These are phyloP conservation scores for Stentor roeselii DNA, from an alignment of 73 alveolate genomes.

Conservation along the genomic window DNA sequence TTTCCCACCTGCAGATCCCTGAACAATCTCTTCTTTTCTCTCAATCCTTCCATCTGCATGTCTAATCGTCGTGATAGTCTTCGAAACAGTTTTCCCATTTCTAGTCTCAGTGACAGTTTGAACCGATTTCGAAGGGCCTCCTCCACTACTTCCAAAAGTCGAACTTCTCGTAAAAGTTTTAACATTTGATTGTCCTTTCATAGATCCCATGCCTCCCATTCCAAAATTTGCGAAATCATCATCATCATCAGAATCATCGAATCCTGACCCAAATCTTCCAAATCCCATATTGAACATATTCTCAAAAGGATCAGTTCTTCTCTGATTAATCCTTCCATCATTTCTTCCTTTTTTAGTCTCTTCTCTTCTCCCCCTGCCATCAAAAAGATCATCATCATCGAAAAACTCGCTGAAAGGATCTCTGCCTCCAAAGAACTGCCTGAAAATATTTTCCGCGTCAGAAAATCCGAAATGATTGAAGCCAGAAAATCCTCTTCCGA, in stretches of 20 bases:
- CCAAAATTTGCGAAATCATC: constrained; percentile 34
- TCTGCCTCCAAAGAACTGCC: constrained; percentile 78
- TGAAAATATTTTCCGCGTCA: constrained; percentile 68
- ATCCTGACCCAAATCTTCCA: constrained; percentile 55
- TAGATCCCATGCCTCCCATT: constrained; percentile 34
- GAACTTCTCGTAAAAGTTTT: constrained; percentile 24
- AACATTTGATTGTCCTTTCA: constrained; percentile 20
- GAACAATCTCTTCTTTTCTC: constrained; percentile 20
- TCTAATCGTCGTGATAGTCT: constrained; percentile 64
- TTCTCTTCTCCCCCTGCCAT: constrained; percentile 46
- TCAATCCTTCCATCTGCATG: constrained; percentile 63
- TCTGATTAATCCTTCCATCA: constrained; percentile 23
- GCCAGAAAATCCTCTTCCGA: constrained; percentile 26
- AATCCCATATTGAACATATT: constrained; percentile 36
- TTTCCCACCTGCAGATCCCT: too few species aligned
- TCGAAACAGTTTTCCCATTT: constrained; percentile 66
- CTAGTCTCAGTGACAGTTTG: constrained; percentile 33
- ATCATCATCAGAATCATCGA: constrained; percentile 43
- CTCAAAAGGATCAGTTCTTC: constrained; percentile 45
- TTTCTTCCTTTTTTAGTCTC: constrained; percentile 35
- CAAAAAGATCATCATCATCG: constrained; percentile 65
- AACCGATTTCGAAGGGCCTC: constrained; percentile 28
- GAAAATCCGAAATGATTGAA: constrained; percentile 47
- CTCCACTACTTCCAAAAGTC: constrained; percentile 39
- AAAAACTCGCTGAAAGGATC: constrained; percentile 76